Conservation (phyloP, 164 flowering plant genomes). For the Aristolochia fimbriata region DNA sequence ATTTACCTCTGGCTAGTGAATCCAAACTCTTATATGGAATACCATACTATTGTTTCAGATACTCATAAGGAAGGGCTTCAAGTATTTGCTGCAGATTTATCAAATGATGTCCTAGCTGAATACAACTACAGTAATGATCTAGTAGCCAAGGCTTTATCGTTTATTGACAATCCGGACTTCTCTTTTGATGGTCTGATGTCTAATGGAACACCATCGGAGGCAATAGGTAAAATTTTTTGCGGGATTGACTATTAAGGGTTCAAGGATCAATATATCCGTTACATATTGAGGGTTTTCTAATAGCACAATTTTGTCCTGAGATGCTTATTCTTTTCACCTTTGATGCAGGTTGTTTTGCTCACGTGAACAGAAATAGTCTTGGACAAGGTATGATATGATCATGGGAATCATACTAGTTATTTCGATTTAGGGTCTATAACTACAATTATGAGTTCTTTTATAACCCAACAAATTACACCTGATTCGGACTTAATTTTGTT, state of each 20-base stretch:
- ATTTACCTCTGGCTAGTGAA: slow-evolving; percentile 68
- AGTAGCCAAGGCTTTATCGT: slow-evolving; percentile 45
- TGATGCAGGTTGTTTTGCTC: slow-evolving; percentile 75
- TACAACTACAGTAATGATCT: slow-evolving; percentile 86
- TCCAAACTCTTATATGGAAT: slow-evolving; percentile 26
- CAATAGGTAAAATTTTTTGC: slow-evolving; percentile 37
- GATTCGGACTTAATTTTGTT: neutral
- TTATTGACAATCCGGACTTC: slow-evolving; percentile 68
- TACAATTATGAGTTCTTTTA: neutral
- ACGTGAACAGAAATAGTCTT: slow-evolving; percentile 39
- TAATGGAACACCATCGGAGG: slow-evolving; percentile 58
- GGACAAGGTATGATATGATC: slow-evolving; percentile 44
- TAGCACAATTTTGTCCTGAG: neutral
- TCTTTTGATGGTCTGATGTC: slow-evolving; percentile 85
- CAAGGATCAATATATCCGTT: no score
- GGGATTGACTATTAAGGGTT: no score
- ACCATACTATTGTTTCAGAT: slow-evolving; percentile 63
- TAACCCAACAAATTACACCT: neutral
- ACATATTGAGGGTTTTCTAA: no score
- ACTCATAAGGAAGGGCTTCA: slow-evolving; percentile 74
- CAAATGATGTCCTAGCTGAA: slow-evolving; percentile 48
- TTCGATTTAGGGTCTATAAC: neutral
- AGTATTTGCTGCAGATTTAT: slow-evolving; percentile 71
- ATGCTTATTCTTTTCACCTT: slow-evolving; percentile 8
- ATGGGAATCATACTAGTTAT: neutral